A percentile compares a stretch with the other conserved stretches of the same genome.
phyloP scores from a whole-genome alignment of 2,329 filamentous ascomycete species.

The Talaromyces sp. region DNA sequence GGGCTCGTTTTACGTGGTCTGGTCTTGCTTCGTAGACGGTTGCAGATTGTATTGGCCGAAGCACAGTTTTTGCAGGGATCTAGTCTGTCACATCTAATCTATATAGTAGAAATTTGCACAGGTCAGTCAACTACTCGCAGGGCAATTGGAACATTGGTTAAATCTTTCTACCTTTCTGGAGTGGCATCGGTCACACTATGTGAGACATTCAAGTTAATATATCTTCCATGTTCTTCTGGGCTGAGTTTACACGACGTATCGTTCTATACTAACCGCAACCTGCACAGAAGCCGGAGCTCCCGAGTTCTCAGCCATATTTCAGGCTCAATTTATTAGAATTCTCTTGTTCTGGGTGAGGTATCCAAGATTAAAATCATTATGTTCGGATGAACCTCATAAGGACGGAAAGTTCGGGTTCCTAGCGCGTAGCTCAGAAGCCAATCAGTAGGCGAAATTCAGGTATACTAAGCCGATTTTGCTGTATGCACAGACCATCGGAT shows the following conservation, averaged over 20 bases:
- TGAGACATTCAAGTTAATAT: neutral
- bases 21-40: constrained; percentile 14
- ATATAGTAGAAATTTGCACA: neutral
- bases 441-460: neutral
- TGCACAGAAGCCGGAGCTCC: neutral
- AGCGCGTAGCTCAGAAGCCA: neutral
- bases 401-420: neutral
- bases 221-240: neutral
- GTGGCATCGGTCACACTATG: constrained; percentile 13
- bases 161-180: neutral
- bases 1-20: neutral
- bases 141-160: neutral
- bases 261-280: neutral
- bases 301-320: neutral
- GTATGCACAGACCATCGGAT: neutral
- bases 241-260: too few species aligned
- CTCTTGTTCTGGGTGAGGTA: neutral
- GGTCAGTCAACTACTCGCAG: neutral
- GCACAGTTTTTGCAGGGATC: constrained; percentile 26
- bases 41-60: constrained; percentile 25
- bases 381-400: neutral
- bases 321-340: neutral
- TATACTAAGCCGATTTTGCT: neutral
- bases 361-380: neutral
- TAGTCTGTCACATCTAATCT: constrained; percentile 28